Evolutionary conservation across 805 yeast genomes (phyloP).

Genomic region (Suhomyces xylopsoci): DNA sequence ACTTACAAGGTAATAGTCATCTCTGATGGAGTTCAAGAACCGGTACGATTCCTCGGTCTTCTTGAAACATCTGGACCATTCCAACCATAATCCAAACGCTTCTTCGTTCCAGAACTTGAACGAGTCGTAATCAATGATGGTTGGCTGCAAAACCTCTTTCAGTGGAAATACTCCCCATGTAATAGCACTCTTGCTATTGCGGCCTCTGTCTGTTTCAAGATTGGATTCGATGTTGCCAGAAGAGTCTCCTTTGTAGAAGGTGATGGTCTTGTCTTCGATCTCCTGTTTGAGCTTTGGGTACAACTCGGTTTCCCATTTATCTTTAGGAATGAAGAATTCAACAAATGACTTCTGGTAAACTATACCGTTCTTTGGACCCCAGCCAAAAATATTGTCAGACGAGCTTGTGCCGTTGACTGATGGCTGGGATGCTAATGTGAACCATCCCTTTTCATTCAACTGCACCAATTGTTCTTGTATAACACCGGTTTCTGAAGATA

Average conservation of each 20-base stretch:
- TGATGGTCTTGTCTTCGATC: conserved; percentile 46
- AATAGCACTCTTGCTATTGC: conserved; percentile 66
- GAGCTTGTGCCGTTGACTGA: conserved; percentile 79
- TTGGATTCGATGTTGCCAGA: conserved; percentile 59
- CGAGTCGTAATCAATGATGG: conserved; percentile 88
- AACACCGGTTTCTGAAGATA: conserved; percentile 85
- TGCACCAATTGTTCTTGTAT: conserved; percentile 88
- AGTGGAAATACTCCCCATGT: conserved; percentile 98
- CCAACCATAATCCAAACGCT: conserved; percentile 85
- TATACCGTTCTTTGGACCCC: conserved; percentile 92
- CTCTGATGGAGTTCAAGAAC: conserved; percentile 58
- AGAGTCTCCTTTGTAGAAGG: conserved; percentile 73
- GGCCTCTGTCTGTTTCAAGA: conserved; percentile 35
- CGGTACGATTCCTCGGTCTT: conserved; percentile 52
- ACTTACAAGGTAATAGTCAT: conserved; percentile 73
- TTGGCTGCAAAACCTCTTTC: conserved; percentile 85
- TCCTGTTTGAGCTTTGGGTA: conserved; percentile 46
- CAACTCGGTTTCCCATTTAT: conserved; percentile 60
- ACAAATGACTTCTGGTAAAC: conserved; percentile 93
- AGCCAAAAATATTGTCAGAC: conserved; percentile 86
- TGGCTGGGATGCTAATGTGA: conserved; percentile 95
- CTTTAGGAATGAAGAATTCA: conserved; percentile 69
- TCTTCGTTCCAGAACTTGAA: conserved; percentile 97
- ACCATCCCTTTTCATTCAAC: conserved; percentile 68
- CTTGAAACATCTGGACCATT: conserved; percentile 85